phyloP scores from a whole-genome alignment of 2,329 filamentous ascomycete genomes.

The Calonectria hawksworthii region DNA sequence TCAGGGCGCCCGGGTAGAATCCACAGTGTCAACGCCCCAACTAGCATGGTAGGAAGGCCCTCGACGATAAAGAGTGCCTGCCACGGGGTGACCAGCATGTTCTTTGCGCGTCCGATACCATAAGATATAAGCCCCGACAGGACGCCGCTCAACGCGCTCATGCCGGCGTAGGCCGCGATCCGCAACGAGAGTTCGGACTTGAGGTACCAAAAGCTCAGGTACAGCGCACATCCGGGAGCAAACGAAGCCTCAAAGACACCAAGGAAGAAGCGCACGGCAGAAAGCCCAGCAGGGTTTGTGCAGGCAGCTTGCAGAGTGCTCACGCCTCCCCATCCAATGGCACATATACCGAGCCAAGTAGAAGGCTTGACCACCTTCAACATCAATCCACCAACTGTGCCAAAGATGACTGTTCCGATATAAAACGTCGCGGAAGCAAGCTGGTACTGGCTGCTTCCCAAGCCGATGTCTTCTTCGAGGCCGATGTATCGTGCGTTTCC shows the following conservation, averaged over 20 bases:
- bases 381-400: conserved; percentile 29
- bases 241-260: conserved; percentile 27
- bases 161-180: conserved; percentile 34
- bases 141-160: conserved; percentile 34
- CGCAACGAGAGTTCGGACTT: conserved; percentile 32
- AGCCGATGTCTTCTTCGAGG: conserved; percentile 20
- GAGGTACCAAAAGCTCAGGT: conserved; percentile 32
- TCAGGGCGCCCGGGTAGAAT: conserved; percentile 31
- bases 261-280: conserved; percentile 26
- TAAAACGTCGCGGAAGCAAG: conserved; percentile 27
- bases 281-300: conserved; percentile 21
- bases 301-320: conserved; percentile 31
- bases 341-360: conserved; percentile 26
- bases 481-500: conserved; percentile 28
- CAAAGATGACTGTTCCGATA: conserved; percentile 21
- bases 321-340: conserved; percentile 30
- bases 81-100: conserved; percentile 29
- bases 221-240: conserved; percentile 27
- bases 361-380: conserved; percentile 31
- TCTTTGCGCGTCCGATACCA: conserved; percentile 25
- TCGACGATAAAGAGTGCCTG: conserved; percentile 33
- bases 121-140: conserved; percentile 29
- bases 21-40: conserved; percentile 29
- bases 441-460: conserved; percentile 21
- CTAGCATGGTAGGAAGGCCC: conserved; percentile 26